A percentile compares a stretch with the other conserved stretches of the same genome.
These are phyloP conservation scores for Glutinoglossum americanum DNA, from an alignment of 495 filamentous ascomycete genomes.

Conservation along the genomic window DNA sequence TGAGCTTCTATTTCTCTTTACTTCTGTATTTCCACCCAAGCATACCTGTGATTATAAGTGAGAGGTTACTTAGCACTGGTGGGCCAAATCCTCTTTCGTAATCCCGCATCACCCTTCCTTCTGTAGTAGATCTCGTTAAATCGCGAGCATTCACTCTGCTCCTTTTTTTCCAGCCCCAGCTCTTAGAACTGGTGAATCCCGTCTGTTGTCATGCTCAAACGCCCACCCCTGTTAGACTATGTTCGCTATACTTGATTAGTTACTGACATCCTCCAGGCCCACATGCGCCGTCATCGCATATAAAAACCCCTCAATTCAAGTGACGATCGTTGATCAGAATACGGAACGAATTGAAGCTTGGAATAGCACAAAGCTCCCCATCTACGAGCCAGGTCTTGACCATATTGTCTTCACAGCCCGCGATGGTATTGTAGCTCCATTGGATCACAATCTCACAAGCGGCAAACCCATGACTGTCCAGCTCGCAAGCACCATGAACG, in stretches of 20 bases:
- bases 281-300: slow-evolving; percentile 55
- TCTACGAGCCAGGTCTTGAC: slow-evolving; percentile 51
- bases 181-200: background rate
- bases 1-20: background rate
- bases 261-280: slow-evolving; percentile 21
- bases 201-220: background rate
- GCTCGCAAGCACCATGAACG: background rate
- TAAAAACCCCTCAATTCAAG: slow-evolving; percentile 41
- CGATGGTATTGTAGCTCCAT: slow-evolving; percentile 25
- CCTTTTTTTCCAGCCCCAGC: background rate
- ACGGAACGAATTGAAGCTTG: slow-evolving; percentile 40
- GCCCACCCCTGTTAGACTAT: background rate
- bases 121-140: background rate
- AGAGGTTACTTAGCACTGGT: background rate
- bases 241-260: background rate
- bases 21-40: background rate
- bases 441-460: background rate
- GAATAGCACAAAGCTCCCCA: slow-evolving; percentile 53
- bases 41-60: background rate
- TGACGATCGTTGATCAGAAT: slow-evolving; percentile 55
- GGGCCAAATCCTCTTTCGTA: background rate
- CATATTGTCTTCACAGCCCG: slow-evolving; percentile 43
- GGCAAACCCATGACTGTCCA: background rate
- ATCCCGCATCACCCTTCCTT: background rate
- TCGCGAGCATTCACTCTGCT: background rate